These are phyloP conservation scores for Endotrypanum monterogeii DNA, from an alignment of 208 protist species.

Conservation along the genomic window DNA sequence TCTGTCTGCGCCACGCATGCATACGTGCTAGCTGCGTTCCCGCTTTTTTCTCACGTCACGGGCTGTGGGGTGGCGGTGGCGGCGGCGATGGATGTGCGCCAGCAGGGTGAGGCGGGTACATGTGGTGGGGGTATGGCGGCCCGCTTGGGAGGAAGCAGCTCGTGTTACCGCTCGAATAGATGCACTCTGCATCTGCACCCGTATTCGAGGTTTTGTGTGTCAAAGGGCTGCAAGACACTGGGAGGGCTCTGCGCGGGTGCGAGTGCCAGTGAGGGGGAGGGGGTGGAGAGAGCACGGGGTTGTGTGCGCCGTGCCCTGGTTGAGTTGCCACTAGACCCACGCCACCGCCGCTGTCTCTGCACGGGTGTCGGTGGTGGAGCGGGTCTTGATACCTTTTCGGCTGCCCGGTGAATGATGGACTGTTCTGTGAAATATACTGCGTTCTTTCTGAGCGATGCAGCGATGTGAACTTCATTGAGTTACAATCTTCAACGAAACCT, in stretches of 20 bases:
- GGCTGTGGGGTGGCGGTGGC: slow-evolving; percentile 5
- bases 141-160: slow-evolving; percentile 34
- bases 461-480: slow-evolving; percentile 15
- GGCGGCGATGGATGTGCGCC: not conserved
- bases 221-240: slow-evolving; percentile 74
- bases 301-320: not conserved
- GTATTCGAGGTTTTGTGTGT: slow-evolving; percentile 69
- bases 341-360: not conserved
- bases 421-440: slow-evolving; percentile 12
- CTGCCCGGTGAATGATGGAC: slow-evolving; percentile 7
- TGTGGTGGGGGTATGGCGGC: not conserved
- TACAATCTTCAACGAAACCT: slow-evolving; percentile 18
- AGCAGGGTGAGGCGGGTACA: not conserved
- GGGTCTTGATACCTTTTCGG: not conserved
- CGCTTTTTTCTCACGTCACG: not conserved
- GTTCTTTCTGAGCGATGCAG: slow-evolving; percentile 14
- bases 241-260: not conserved
- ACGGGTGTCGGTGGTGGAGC: not conserved
- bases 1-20: not conserved
- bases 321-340: not conserved
- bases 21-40: not conserved
- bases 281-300: not conserved
- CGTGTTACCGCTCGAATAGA: slow-evolving; percentile 76
- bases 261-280: not conserved
- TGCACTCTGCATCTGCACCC: slow-evolving; percentile 11